Conservation (phyloP, 805 yeast genomes). For the Myxozyma vanderwaltii region DNA sequence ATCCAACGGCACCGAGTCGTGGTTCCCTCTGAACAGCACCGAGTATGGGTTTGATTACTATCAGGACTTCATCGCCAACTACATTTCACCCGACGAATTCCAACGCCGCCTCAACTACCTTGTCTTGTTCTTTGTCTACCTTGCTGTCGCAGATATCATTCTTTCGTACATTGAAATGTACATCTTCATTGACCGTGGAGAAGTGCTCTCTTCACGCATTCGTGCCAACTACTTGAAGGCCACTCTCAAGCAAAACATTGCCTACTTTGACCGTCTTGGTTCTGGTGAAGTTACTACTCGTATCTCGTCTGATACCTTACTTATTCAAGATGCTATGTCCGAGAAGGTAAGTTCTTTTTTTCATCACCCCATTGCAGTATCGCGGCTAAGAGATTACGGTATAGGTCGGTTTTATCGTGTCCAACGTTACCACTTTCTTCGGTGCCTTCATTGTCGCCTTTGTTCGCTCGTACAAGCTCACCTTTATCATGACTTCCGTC, state of each 20-base stretch:
- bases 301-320: constrained; percentile 47
- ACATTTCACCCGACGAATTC: constrained; percentile 37
- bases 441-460: constrained; percentile 47
- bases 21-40: constrained; percentile 15
- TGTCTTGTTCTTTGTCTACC: constrained; percentile 46
- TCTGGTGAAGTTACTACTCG: constrained; percentile 50
- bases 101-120: constrained; percentile 42
- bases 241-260: constrained; percentile 47
- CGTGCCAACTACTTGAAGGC: constrained; percentile 45
- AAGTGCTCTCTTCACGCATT: constrained; percentile 46
- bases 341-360: constrained; percentile 43
- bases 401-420: constrained; percentile 41
- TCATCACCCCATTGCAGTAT: background rate
- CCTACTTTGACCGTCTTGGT: constrained; percentile 47
- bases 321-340: constrained; percentile 48
- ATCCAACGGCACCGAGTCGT: constrained; percentile 33
- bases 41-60: constrained; percentile 18
- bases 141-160: constrained; percentile 43
- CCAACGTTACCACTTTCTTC: constrained; percentile 46
- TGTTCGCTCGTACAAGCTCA: constrained; percentile 44
- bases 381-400: constrained; percentile 39
- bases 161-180: constrained; percentile 41
- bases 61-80: constrained; percentile 18
- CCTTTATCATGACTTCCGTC: constrained; percentile 43
- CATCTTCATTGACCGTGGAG: constrained; percentile 47